phyloP scores from a whole-genome alignment of 1,139 yeast species.

The Hyphopichia burtonii region DNA sequence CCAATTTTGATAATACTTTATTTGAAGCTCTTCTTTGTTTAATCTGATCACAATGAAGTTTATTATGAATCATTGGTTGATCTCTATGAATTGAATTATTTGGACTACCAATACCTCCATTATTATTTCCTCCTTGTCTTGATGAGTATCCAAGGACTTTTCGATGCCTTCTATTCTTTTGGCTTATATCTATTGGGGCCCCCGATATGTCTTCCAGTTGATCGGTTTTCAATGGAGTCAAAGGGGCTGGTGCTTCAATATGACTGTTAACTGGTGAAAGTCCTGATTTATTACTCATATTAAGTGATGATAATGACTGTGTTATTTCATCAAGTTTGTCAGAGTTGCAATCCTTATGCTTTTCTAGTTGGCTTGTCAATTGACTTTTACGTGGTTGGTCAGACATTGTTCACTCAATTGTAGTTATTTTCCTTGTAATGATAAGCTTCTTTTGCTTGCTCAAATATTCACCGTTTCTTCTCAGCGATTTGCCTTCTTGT shows the following conservation, averaged over 20 bases:
- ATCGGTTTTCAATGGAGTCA: background rate
- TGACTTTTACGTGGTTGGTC: background rate
- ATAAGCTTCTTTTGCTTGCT: background rate
- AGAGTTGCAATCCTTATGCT: background rate
- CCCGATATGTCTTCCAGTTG: background rate
- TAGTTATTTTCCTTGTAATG: background rate
- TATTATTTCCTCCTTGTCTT: background rate
- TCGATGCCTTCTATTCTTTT: background rate
- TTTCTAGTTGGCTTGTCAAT: slow-evolving; percentile 1
- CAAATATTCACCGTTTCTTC: too few species aligned
- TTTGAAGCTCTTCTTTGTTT: slow-evolving; percentile 18
- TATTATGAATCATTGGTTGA: slow-evolving; percentile 35
- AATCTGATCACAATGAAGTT: slow-evolving; percentile 29
- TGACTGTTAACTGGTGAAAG: background rate
- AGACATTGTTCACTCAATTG: background rate
- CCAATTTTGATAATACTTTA: slow-evolving; percentile 32
- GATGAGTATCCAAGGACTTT: background rate
- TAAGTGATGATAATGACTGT: background rate
- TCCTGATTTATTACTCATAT: background rate
- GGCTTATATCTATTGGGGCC: background rate
- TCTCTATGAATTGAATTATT: slow-evolving; percentile 12
- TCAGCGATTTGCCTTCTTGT: too few species aligned
- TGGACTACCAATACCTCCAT: background rate
- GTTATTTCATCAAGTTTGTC: background rate
- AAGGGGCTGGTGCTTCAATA: background rate